Conservation (phyloP, 23 red algal species). For the Rhodosorus marinus region DNA sequence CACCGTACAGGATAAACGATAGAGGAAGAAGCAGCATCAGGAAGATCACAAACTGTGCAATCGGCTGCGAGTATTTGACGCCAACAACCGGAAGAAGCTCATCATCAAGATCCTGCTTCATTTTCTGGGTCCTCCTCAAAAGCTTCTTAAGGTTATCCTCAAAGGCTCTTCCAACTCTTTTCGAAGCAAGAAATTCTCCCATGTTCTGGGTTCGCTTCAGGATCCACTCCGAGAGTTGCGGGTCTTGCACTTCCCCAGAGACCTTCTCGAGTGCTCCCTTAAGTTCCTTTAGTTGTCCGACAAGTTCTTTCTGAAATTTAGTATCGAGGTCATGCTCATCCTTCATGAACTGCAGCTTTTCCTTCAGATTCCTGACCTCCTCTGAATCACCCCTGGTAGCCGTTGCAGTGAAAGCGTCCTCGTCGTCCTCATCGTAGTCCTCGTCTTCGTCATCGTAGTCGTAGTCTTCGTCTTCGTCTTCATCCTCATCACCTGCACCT, state of each 20-base stretch:
- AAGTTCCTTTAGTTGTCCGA: not conserved
- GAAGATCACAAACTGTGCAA: not conserved
- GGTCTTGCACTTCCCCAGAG: not conserved
- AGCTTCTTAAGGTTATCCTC: not conserved
- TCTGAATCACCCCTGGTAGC: not conserved
- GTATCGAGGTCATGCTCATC: not conserved
- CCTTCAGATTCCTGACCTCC: not conserved
- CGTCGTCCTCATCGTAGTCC: not conserved
- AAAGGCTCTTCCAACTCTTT: not conserved
- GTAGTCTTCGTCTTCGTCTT: not conserved
- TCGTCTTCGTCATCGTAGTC: conserved; percentile 1
- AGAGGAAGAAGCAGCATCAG: not conserved
- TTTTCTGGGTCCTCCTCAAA: no score
- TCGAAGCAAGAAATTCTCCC: not conserved
- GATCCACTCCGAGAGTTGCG: not conserved
- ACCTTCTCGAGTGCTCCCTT: not conserved
- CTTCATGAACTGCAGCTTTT: not conserved
- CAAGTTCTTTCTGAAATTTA: not conserved
- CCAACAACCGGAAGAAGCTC: no score
- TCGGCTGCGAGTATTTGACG: no score
- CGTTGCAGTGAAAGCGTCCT: not conserved
- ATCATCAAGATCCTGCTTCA: no score
- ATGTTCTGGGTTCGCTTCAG: not conserved
- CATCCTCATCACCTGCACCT: not conserved
- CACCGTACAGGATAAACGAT: not conserved